Percentiles rank a stretch among this genome's conserved stretches.
These are phyloP conservation scores for Sphenostylis stenocarpa DNA, from an alignment of 306 rosid species.

Conservation along the genomic window DNA sequence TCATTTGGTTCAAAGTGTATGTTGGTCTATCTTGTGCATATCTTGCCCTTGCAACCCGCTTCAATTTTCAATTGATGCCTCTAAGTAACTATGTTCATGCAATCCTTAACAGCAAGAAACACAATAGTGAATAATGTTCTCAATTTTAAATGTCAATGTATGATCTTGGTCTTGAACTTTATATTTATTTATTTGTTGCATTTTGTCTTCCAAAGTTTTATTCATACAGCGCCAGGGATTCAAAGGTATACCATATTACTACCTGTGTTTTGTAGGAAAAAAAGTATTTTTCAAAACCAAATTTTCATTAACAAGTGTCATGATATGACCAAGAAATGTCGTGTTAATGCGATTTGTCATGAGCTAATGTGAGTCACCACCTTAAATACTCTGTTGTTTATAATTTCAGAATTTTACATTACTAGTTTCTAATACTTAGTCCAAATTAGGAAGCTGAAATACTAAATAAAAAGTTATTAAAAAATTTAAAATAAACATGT, in stretches of 20 bases:
- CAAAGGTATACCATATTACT: neutral
- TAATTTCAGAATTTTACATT: too few relatives aligned
- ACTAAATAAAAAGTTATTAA: too few relatives aligned
- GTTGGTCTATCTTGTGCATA: constrained; percentile 72
- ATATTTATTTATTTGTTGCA: constrained; percentile 27
- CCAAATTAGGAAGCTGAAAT: too few relatives aligned
- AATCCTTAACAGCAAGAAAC: constrained; percentile 46
- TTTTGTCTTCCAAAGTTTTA: neutral
- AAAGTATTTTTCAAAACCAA: too few relatives aligned
- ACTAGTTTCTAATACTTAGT: too few relatives aligned
- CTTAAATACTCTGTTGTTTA: too few relatives aligned
- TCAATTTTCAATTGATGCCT: constrained; percentile 53
- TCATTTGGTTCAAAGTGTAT: constrained; percentile 71
- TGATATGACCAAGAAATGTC: too few relatives aligned
- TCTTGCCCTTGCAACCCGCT: constrained; percentile 72
- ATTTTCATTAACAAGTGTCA: too few relatives aligned
- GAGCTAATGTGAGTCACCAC: too few relatives aligned
- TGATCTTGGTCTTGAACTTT: constrained; percentile 28
- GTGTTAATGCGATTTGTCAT: too few relatives aligned
- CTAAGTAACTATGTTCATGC: constrained; percentile 49
- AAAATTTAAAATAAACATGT: too few relatives aligned
- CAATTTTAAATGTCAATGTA: constrained; percentile 18
- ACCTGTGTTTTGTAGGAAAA: constrained; percentile 4
- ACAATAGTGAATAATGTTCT: constrained; percentile 33
- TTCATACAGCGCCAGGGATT: neutral